Conservation (phyloP, 192 early-diverging fungal species). For the Geranomyces michiganensis region DNA sequence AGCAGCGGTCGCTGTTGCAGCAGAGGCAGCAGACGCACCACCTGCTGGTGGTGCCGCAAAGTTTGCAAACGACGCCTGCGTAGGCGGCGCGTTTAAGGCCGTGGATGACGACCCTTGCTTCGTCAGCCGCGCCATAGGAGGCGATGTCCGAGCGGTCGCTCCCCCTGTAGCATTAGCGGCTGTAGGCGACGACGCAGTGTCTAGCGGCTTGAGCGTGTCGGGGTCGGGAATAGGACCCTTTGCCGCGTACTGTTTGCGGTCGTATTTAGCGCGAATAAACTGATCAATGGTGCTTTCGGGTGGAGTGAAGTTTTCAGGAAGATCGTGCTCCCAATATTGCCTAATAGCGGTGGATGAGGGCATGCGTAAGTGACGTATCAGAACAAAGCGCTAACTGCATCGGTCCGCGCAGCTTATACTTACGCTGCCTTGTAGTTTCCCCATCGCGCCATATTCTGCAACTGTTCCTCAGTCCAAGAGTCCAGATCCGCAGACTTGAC, state of each 20-base stretch:
- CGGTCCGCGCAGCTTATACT: constrained; percentile 6
- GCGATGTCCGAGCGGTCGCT: constrained; percentile 15
- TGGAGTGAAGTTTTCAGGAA: constrained; percentile 55
- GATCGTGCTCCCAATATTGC: constrained; percentile 54
- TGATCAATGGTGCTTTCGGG: constrained; percentile 68
- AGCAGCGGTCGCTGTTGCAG: constrained; percentile 18
- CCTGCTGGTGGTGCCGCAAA: constrained; percentile 8
- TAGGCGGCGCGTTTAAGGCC: neutral
- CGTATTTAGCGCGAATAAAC: constrained; percentile 82
- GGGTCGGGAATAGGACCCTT: constrained; percentile 77
- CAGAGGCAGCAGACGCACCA: constrained; percentile 5
- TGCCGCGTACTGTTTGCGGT: constrained; percentile 73
- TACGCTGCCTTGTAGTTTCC: constrained; percentile 75
- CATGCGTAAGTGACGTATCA: neutral
- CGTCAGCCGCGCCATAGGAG: constrained; percentile 15
- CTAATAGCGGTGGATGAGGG: too few species aligned
- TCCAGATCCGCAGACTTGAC: constrained; percentile 87
- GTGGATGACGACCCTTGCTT: constrained; percentile 9
- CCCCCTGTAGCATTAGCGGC: neutral
- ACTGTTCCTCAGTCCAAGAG: constrained; percentile 77
- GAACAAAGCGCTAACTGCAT: neutral
- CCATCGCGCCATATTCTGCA: constrained; percentile 79
- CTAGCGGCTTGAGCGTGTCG: constrained; percentile 49
- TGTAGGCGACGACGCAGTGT: constrained; percentile 7
- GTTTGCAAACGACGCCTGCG: constrained; percentile 26